phyloP scores from a whole-genome alignment of 805 yeast genomes.

The Cyberlindnera xishuangbannaensis region DNA sequence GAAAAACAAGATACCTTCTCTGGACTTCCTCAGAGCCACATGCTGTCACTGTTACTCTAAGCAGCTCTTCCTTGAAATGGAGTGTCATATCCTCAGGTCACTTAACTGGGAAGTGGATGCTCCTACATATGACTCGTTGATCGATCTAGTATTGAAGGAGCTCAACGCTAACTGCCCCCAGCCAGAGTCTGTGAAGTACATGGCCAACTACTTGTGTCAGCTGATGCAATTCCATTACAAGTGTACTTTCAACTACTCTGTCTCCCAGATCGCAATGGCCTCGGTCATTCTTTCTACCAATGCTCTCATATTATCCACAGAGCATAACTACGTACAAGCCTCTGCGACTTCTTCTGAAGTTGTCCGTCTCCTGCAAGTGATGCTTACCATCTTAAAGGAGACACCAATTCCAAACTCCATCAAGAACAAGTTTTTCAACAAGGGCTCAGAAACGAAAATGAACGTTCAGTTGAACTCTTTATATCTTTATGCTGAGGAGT shows the following conservation, averaged over 20 bases:
- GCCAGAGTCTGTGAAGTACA: conserved; percentile 41
- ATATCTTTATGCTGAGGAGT: conserved; percentile 23
- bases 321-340: conserved; percentile 15
- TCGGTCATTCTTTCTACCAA: conserved; percentile 41
- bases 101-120: conserved; percentile 59
- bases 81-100: conserved; percentile 56
- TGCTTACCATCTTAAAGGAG: conserved; percentile 16
- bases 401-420: conserved; percentile 35
- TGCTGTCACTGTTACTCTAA: conserved; percentile 55
- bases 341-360: conserved; percentile 19
- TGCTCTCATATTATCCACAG: conserved; percentile 33
- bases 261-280: conserved; percentile 45
- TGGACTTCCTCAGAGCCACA: conserved; percentile 45
- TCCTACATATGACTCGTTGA: conserved; percentile 58
- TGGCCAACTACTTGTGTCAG: conserved; percentile 61
- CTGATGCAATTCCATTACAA: conserved; percentile 57
- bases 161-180: conserved; percentile 1
- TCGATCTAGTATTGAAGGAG: conserved; percentile 48
- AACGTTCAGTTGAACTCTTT: conserved; percentile 11
- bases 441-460: conserved; percentile 15
- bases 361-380: conserved; percentile 18
- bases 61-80: conserved; percentile 59
- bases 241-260: conserved; percentile 44
- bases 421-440: conserved; percentile 39
- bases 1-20: conserved; percentile 54